A percentile compares a stretch with the other conserved stretches of the same genome.
Evolutionary conservation across 192 early-diverging fungal genomes (phyloP).

Genomic region (Ramicandelaber brevisporus): DNA sequence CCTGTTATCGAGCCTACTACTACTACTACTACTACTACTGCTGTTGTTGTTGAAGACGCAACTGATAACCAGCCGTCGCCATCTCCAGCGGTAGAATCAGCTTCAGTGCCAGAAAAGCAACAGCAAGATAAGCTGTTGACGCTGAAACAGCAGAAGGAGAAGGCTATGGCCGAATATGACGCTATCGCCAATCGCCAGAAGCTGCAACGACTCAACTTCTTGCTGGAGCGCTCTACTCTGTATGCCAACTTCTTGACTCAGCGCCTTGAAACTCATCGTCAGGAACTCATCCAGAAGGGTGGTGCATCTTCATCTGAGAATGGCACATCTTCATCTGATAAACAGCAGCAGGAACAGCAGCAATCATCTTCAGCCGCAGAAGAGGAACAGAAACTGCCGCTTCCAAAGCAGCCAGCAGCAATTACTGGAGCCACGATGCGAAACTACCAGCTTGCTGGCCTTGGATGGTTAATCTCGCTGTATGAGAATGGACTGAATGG

Average conservation of each 20-base stretch:
- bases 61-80: too few relatives aligned
- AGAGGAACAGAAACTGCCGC: conserved; percentile 3
- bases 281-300: conserved; percentile 34
- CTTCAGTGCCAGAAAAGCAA: too few relatives aligned
- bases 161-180: conserved; percentile 39
- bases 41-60: too few relatives aligned
- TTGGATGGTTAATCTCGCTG: conserved; percentile 85
- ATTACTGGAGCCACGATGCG: conserved; percentile 67
- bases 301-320: conserved; percentile 14
- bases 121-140: conserved; percentile 4
- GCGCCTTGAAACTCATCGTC: conserved; percentile 49
- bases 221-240: conserved; percentile 56
- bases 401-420: conserved; percentile 34
- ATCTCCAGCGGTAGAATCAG: too few relatives aligned
- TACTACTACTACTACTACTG: too few relatives aligned
- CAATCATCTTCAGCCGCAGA: conserved; percentile 3
- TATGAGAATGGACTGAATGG: conserved; percentile 94
- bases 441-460: conserved; percentile 82
- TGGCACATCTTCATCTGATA: conserved; percentile 1
- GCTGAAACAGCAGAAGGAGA: conserved; percentile 11
- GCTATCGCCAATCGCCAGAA: conserved; percentile 27
- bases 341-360: conserved; percentile 2
- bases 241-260: conserved; percentile 52
- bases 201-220: conserved; percentile 45
- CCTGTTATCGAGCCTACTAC: too few relatives aligned